These are phyloP conservation scores for Solanum sitiens DNA, from an alignment of 257 asterid species.

Conservation along the genomic window DNA sequence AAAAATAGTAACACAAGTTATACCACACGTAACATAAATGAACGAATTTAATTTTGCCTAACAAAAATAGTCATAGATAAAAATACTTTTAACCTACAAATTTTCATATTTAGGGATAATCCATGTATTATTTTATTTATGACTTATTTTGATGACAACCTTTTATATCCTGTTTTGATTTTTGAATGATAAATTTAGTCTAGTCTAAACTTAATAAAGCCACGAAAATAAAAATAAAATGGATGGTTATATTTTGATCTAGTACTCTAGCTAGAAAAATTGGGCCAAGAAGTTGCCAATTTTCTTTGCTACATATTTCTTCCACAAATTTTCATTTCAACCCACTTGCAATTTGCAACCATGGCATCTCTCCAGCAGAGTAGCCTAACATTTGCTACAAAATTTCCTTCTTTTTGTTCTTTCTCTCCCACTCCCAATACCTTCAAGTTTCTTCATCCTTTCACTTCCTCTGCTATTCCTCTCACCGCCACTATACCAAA, in stretches of 20 bases:
- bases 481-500: not conserved
- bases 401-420: not conserved
- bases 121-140: too few relatives aligned
- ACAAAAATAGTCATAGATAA: too few relatives aligned
- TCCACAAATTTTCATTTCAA: not conserved
- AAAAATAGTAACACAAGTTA: not conserved
- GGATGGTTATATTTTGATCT: not conserved
- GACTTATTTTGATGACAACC: not conserved
- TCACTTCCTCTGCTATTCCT: slow-evolving; percentile 13
- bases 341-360: not conserved
- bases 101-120: not conserved
- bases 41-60: too few relatives aligned
- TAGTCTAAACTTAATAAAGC: not conserved
- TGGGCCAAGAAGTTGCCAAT: not conserved
- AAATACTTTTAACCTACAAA: too few relatives aligned
- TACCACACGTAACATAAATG: not conserved
- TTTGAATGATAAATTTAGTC: not conserved
- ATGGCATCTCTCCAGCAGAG: slow-evolving; percentile 17
- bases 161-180: not conserved
- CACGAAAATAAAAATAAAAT: not conserved
- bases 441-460: slow-evolving; percentile 8
- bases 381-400: not conserved
- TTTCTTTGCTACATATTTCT: not conserved
- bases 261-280: not conserved
- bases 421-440: not conserved